Percentiles rank a stretch among this genome's conserved stretches.
These are phyloP conservation scores for Scutellaria galericulata DNA, from an alignment of 257 asterid species.

Conservation along the genomic window DNA sequence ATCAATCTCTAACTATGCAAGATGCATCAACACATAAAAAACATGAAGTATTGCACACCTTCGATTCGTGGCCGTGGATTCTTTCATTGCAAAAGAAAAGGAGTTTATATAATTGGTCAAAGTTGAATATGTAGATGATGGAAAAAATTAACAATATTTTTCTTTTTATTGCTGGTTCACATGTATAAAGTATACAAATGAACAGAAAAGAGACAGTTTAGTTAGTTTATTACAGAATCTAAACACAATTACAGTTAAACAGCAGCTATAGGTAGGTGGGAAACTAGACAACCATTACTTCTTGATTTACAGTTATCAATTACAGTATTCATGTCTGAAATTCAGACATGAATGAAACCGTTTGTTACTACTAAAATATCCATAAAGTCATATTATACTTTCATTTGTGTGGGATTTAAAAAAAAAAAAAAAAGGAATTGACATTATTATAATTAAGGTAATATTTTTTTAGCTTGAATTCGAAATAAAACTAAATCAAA, in stretches of 20 bases:
- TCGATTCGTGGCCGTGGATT: too few species aligned
- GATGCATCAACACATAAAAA: neutral
- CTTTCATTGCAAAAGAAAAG: too few species aligned
- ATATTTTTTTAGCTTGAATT: too few species aligned
- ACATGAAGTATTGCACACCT: slow-evolving; percentile 3
- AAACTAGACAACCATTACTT: neutral
- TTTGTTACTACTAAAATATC: too few species aligned
- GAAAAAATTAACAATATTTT: slow-evolving; percentile 16
- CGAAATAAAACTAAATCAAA: neutral
- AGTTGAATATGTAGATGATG: slow-evolving; percentile 11
- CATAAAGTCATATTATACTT: too few species aligned
- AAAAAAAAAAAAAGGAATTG: too few species aligned
- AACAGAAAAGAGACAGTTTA: slow-evolving; percentile 17
- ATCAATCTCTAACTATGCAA: slow-evolving; percentile 18
- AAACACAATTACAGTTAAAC: slow-evolving; percentile 17
- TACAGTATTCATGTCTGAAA: too few species aligned
- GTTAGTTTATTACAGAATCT: neutral
- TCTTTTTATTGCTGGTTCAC: slow-evolving; percentile 26
- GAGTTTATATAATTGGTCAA: neutral
- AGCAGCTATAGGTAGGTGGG: neutral
- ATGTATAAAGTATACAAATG: slow-evolving; percentile 33
- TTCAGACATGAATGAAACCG: too few species aligned
- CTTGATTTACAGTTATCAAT: too few species aligned
- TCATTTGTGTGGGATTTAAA: too few species aligned
- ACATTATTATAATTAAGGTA: too few species aligned